These are phyloP conservation scores for Kwoniella sp. DNA, from an alignment of 768 basidiomycete genomes.

Conservation along the genomic window DNA sequence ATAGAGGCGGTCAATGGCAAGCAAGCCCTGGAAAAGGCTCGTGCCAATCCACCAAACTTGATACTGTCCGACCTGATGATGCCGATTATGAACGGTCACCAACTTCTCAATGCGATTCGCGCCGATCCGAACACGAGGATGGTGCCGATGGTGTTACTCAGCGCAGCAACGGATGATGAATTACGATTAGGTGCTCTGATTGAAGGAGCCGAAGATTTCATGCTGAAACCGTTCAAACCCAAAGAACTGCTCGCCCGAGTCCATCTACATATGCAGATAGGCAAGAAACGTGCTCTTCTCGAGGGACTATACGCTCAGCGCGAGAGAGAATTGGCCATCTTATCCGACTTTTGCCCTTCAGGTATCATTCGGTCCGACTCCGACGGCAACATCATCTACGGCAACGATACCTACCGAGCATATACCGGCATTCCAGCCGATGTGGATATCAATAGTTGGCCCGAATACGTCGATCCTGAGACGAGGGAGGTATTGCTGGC, in stretches of 20 bases:
- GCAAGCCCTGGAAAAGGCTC: constrained; percentile 39
- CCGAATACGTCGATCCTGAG: constrained; percentile 15
- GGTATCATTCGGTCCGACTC: constrained; percentile 32
- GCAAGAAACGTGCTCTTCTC: constrained; percentile 47
- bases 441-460: constrained; percentile 27
- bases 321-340: constrained; percentile 27
- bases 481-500: constrained; percentile 7
- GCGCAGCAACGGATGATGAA: constrained; percentile 53
- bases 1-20: constrained; percentile 49
- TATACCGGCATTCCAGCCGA: constrained; percentile 8
- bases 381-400: constrained; percentile 28
- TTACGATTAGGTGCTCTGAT: constrained; percentile 46
- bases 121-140: constrained; percentile 27
- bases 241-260: constrained; percentile 55
- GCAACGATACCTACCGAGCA: constrained; percentile 17
- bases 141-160: constrained; percentile 53
- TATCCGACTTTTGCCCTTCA: constrained; percentile 35
- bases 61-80: constrained; percentile 56
- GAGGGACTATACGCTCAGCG: constrained; percentile 32
- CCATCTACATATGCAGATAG: constrained; percentile 56
- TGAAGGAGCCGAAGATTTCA: constrained; percentile 54
- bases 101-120: constrained; percentile 34
- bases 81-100: constrained; percentile 45
- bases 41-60: constrained; percentile 36
- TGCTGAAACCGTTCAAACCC: constrained; percentile 55